These are phyloP conservation scores for Pestalotiopsis sp. DNA, from an alignment of 2,329 filamentous ascomycete genomes.

Conservation along the genomic window DNA sequence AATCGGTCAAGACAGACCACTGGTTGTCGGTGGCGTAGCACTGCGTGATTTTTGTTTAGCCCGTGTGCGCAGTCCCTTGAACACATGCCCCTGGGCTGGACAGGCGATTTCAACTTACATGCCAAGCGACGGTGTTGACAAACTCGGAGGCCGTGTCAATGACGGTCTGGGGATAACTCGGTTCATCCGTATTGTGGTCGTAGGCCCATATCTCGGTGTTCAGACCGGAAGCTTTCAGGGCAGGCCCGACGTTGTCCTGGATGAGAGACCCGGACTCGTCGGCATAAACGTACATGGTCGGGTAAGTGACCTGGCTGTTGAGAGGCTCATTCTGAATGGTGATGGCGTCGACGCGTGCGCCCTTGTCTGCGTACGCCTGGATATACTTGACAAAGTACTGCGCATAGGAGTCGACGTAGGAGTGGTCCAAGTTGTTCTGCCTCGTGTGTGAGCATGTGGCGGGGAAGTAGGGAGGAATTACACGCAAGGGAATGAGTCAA, in stretches of 20 bases:
- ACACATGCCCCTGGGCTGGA: neutral
- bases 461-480: neutral
- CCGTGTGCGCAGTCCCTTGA: neutral
- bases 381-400: conserved; percentile 45
- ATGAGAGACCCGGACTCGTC: conserved; percentile 41
- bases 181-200: conserved; percentile 42
- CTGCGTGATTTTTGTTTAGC: conserved; percentile 5
- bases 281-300: conserved; percentile 40
- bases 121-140: conserved; percentile 40
- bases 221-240: conserved; percentile 39
- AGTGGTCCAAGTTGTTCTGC: conserved; percentile 40
- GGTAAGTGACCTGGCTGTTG: conserved; percentile 39
- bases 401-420: conserved; percentile 36
- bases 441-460: neutral
- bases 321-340: conserved; percentile 48
- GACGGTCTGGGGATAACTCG: conserved; percentile 41
- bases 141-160: conserved; percentile 32
- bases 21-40: conserved; percentile 39
- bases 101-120: conserved; percentile 19
- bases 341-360: conserved; percentile 41
- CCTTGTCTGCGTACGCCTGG: conserved; percentile 37
- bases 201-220: conserved; percentile 49
- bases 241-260: conserved; percentile 40
- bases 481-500: too few relatives aligned
- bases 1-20: conserved; percentile 40